These are phyloP conservation scores for Rhododendron ovatum DNA, from an alignment of 148 eudicot species.

Conservation along the genomic window DNA sequence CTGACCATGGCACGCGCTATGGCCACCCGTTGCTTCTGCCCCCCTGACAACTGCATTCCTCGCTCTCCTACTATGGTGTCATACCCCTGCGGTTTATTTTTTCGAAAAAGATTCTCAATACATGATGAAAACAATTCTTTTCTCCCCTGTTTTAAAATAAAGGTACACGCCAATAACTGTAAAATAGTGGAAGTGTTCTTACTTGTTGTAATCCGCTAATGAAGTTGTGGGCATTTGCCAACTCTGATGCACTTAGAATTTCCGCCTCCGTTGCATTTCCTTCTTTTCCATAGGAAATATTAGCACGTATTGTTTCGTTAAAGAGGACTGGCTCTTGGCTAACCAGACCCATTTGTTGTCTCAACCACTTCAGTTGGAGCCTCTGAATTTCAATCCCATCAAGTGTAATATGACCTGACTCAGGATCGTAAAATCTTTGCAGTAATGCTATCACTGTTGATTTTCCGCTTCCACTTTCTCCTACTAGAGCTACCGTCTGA, in stretches of 20 bases:
- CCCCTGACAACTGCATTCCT: slow-evolving; percentile 69
- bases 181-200: not conserved
- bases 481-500: slow-evolving; percentile 70
- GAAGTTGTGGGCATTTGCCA: slow-evolving; percentile 77
- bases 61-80: slow-evolving; percentile 74
- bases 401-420: slow-evolving; percentile 50
- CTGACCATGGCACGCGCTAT: slow-evolving; percentile 13
- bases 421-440: slow-evolving; percentile 70
- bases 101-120: not conserved
- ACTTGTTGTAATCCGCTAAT: slow-evolving; percentile 62
- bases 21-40: slow-evolving; percentile 75
- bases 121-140: not conserved
- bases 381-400: slow-evolving; percentile 63
- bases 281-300: slow-evolving; percentile 65
- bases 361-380: slow-evolving; percentile 60
- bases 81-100: slow-evolving; percentile 42
- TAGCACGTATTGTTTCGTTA: slow-evolving; percentile 60
- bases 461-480: slow-evolving; percentile 84
- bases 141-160: not conserved
- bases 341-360: slow-evolving; percentile 80
- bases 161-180: not conserved
- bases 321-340: slow-evolving; percentile 75
- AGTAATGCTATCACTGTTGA: slow-evolving; percentile 66
- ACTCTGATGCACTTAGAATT: slow-evolving; percentile 49
- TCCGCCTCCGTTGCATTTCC: slow-evolving; percentile 58